Conservation (phyloP, 306 rosid genomes). For the Fagus crenata region DNA sequence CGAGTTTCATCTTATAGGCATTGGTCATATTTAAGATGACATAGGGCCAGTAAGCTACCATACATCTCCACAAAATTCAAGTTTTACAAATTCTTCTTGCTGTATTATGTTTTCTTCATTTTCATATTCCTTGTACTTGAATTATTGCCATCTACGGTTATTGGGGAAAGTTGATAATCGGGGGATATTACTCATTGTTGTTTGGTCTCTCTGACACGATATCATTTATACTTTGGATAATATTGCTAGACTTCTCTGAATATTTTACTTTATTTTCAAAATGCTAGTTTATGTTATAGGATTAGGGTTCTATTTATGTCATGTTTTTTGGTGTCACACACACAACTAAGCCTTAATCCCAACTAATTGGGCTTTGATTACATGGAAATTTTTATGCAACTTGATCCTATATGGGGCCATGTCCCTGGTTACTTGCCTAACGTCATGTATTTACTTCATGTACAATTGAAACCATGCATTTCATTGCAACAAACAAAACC, state of each 20-base stretch:
- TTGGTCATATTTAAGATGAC: background rate
- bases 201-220: background rate
- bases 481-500: constrained; percentile 23
- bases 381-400: background rate
- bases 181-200: background rate
- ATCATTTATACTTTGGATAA: background rate
- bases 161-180: background rate
- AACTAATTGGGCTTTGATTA: background rate
- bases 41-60: background rate
- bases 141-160: background rate
- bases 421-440: background rate
- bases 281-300: background rate
- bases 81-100: too few species aligned
- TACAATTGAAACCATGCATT: background rate
- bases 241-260: background rate
- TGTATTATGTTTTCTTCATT: background rate
- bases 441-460: background rate
- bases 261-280: background rate
- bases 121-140: background rate
- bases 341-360: background rate
- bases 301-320: background rate
- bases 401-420: background rate
- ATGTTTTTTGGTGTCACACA: background rate
- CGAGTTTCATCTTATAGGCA: background rate
- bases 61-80: too few species aligned